phyloP scores from a whole-genome alignment of 768 basidiomycete genomes.

The Pisolithus marmoratus region DNA sequence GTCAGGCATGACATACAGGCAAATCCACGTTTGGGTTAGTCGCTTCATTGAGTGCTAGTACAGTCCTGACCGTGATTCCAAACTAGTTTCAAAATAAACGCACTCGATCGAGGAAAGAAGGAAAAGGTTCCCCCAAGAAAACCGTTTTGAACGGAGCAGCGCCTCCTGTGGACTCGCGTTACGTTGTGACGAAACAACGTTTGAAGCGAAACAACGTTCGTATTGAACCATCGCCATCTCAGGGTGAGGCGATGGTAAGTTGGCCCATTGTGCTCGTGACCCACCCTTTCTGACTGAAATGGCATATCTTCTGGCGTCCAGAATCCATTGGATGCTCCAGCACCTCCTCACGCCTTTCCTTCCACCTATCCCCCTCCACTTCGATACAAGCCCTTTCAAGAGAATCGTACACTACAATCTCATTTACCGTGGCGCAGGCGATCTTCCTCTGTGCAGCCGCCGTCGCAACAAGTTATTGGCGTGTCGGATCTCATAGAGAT shows the following conservation, averaged over 20 bases:
- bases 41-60: neutral
- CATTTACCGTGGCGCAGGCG: conserved; percentile 6
- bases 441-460: neutral
- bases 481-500: conserved; percentile 3
- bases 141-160: too few species aligned
- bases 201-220: conserved; percentile 14
- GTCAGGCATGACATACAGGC: conserved; percentile 36
- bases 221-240: conserved; percentile 20
- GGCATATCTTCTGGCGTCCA: neutral
- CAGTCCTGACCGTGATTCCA: neutral
- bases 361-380: conserved; percentile 12
- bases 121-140: too few species aligned
- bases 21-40: conserved; percentile 53
- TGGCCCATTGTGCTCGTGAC: conserved; percentile 11
- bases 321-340: conserved; percentile 7
- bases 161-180: conserved; percentile 17
- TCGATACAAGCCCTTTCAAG: conserved; percentile 14
- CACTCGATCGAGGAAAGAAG: conserved; percentile 10
- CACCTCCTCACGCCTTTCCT: conserved; percentile 21
- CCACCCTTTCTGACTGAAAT: too few species aligned
- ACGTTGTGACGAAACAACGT: conserved; percentile 22
- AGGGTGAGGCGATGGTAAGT: conserved; percentile 19
- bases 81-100: conserved; percentile 52
- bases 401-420: neutral
- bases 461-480: neutral